These are phyloP conservation scores for Aschersonia sp. DNA, from an alignment of 2,329 filamentous ascomycete genomes.

Conservation along the genomic window DNA sequence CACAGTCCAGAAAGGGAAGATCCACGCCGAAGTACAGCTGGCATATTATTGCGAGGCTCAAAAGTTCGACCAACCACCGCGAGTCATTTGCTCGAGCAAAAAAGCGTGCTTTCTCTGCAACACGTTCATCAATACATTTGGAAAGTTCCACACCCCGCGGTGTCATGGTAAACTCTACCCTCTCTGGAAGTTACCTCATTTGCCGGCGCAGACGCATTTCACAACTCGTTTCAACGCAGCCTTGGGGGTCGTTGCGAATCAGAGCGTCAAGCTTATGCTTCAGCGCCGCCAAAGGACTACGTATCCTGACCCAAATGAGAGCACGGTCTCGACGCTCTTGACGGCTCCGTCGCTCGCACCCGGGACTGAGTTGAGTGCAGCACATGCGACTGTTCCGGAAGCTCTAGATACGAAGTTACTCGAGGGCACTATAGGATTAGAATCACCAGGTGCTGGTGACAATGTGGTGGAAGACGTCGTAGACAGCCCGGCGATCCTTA, in stretches of 20 bases:
- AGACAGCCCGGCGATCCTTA: no score
- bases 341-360: not conserved
- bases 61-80: constrained; percentile 10
- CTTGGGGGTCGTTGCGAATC: not conserved
- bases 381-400: no score
- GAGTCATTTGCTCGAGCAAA: constrained; percentile 32
- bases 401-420: no score
- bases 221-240: not conserved
- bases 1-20: not conserved
- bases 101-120: constrained; percentile 37
- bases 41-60: not conserved
- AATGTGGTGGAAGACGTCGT: no score
- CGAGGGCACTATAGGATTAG: no score
- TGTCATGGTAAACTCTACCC: constrained; percentile 28
- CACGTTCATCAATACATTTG: constrained; percentile 26
- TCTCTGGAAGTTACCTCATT: not conserved
- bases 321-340: constrained; percentile 1
- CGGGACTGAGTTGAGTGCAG: no score
- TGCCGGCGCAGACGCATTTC: not conserved
- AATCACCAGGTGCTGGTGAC: no score
- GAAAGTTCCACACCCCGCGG: constrained; percentile 22
- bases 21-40: constrained; percentile 2
- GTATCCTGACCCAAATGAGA: constrained; percentile 1
- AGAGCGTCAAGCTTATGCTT: not conserved
- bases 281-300: not conserved